Base-by-base conservation (phyloP, 2,329 filamentous ascomycete genomes). In the Tolypocladium paradoxum region DNA sequence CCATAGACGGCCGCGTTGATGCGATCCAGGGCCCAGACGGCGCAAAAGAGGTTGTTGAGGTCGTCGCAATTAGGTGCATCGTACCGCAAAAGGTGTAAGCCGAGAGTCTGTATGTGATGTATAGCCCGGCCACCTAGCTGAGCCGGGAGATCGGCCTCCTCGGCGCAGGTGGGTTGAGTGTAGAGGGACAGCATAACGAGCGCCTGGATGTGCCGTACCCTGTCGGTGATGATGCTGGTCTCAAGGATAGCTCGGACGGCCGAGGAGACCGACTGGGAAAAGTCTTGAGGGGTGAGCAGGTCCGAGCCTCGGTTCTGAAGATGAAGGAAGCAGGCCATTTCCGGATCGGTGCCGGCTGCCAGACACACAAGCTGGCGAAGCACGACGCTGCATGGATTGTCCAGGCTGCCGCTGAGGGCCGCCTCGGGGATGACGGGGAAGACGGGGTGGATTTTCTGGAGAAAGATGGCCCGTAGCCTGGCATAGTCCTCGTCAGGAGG, bases 1-100 rank as follows among this genome's bases (percentile, higher is more conserved):
- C 81, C 82, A 54, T 83, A 78, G n/a, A 82, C 73, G 0, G 81
- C 77, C 1, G 79, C 74, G 48, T 79, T 79, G 45, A 85, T 71
- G 16, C 79, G 72, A 60, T 85, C 82, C 1, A 85, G 62, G 0
- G 80, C 80, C 80, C 80, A 84, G 0, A 82, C 68, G 7, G 76
- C 78, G 58, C 79, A 83, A 46, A 82, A 81, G 2, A 83, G 59
- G 2, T 70, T 73, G 51, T 77, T 74, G 2, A 74, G 65, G 29
- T 74, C 71, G 43, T 73, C 68, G 11, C 67, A 64, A 29, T 70
- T 70, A 0, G 69, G 65, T 24, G 60, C 69, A 49, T 72, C 64
- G 51, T 73, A 69, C 4, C 68, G 67, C 0, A 73, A 56, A 0
- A 84, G 69, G 52, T 84, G 81, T 20, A 83, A 61, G 1, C 81